A percentile compares a stretch with the other conserved stretches of the same genome.
Evolutionary conservation across 2,329 filamentous ascomycete species (phyloP).

Genomic region (Scedosporium dehoogii): DNA sequence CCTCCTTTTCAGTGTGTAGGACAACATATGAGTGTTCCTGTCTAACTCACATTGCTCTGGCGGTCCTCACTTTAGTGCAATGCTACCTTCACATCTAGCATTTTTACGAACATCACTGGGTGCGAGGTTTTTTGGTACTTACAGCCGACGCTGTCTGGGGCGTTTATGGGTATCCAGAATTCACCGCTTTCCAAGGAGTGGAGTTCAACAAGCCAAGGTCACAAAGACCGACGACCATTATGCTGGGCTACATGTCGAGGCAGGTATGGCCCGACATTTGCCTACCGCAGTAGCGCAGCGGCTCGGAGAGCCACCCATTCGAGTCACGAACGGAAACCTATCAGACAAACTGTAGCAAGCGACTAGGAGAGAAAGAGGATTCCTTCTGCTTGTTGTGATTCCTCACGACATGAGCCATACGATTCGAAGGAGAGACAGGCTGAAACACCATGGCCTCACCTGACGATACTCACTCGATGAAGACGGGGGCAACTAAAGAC

Average conservation of each 20-base stretch:
- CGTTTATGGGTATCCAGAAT: not conserved
- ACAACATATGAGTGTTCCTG: not conserved
- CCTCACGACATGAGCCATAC: not conserved
- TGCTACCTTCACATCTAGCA: not conserved
- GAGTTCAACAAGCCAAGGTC: not conserved
- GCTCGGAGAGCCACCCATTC: not conserved
- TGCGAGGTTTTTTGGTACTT: not conserved
- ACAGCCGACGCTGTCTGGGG: not conserved
- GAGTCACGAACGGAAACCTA: not conserved
- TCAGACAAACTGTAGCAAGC: not conserved
- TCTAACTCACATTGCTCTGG: not conserved
- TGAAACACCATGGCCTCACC: not conserved
- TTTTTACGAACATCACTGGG: not conserved
- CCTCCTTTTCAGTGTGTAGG: not conserved
- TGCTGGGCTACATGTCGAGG: not conserved
- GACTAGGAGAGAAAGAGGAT: not conserved
- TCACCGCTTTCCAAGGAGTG: not conserved
- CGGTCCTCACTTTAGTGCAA: not conserved
- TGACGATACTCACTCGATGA: not conserved
- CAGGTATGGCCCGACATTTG: not conserved
- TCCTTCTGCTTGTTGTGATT: not conserved
- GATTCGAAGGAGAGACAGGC: not conserved
- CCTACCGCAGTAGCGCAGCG: not conserved
- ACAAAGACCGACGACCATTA: not conserved
- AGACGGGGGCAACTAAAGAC: not conserved